Conservation (phyloP, 371 early-diverging fungal species). For the Umbelopsis sp. region DNA sequence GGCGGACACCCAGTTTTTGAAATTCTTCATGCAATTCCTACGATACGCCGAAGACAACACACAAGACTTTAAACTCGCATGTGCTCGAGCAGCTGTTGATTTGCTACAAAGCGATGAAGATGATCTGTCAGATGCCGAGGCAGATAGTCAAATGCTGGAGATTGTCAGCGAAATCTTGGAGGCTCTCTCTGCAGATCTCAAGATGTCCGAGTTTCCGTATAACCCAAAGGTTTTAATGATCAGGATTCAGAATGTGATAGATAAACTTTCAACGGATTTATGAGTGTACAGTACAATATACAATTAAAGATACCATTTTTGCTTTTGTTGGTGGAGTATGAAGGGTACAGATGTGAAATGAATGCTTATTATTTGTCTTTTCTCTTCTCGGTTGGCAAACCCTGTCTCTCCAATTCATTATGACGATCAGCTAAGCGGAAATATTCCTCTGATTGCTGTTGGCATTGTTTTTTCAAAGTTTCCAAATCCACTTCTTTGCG, state of each 20-base stretch:
- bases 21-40: not conserved
- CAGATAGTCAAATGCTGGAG: not conserved
- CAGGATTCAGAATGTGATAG: not conserved
- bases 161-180: conserved; percentile 4
- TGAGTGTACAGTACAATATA: not conserved
- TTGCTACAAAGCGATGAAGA: not conserved
- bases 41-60: not conserved
- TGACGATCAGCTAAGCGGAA: conserved; percentile 75
- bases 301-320: not conserved
- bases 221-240: not conserved
- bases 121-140: not conserved
- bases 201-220: not conserved
- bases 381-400: not conserved
- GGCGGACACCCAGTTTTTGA: not conserved
- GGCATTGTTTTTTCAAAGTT: conserved; percentile 78
- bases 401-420: conserved; percentile 56
- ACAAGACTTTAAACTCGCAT: not conserved
- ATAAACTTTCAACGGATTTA: not conserved
- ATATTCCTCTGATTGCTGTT: conserved; percentile 73
- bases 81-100: not conserved
- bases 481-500: conserved; percentile 66
- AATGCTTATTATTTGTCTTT: conserved; percentile 2
- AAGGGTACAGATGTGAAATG: not conserved
- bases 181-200: not conserved
- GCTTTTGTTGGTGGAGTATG: not conserved